phyloP scores from a whole-genome alignment of 352 stramenopile species.

The Blastocystis sp. region DNA sequence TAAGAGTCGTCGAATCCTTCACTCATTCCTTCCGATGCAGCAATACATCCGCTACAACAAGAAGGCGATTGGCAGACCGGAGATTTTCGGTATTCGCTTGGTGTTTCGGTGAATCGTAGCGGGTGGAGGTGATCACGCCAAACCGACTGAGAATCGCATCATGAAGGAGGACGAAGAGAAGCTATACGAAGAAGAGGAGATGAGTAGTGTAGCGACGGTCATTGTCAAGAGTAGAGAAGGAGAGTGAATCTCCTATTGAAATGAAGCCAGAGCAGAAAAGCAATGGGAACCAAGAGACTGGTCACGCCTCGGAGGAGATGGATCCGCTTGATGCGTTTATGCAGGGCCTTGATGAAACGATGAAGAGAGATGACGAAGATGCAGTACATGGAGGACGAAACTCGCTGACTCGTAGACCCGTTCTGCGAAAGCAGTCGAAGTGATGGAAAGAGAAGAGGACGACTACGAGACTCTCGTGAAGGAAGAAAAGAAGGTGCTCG shows the following conservation, averaged over 20 bases:
- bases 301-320: constrained; percentile 45
- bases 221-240: too few species aligned
- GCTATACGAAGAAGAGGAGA: constrained; percentile 12
- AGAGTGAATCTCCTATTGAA: too few species aligned
- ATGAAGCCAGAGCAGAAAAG: too few species aligned
- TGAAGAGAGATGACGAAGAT: background rate
- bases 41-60: constrained; percentile 62
- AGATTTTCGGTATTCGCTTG: constrained; percentile 32
- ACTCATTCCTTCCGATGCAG: constrained; percentile 31
- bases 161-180: constrained; percentile 31
- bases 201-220: too few species aligned
- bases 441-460: constrained; percentile 58
- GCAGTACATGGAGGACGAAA: too few species aligned
- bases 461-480: constrained; percentile 47
- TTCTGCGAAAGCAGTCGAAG: constrained; percentile 14
- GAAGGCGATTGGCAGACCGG: constrained; percentile 24
- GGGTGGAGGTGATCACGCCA: constrained; percentile 33
- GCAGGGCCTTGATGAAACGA: constrained; percentile 42
- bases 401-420: too few species aligned
- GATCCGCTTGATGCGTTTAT: constrained; percentile 70
- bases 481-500: constrained; percentile 1
- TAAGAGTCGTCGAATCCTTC: background rate
- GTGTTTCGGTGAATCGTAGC: background rate
- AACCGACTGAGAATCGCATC: background rate
- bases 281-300: too few species aligned